These are phyloP conservation scores for Harrya chromipes DNA, from an alignment of 768 basidiomycete genomes.

Conservation along the genomic window DNA sequence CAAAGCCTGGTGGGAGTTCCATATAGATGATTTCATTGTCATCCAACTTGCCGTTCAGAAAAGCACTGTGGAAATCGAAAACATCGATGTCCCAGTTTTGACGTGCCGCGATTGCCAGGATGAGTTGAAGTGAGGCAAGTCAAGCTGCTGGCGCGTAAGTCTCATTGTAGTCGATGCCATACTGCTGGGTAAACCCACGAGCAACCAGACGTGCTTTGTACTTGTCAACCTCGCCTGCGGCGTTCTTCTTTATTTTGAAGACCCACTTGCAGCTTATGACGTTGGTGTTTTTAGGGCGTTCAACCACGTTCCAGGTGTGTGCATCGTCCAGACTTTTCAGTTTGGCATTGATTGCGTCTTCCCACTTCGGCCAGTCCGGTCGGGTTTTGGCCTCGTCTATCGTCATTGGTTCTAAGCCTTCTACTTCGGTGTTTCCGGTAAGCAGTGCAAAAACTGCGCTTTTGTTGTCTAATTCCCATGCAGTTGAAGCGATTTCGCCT, in stretches of 20 bases:
- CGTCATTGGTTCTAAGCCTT: not conserved
- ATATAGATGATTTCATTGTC: slow-evolving; percentile 9
- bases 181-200: not conserved
- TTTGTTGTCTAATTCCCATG: not conserved
- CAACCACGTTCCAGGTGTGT: too few relatives aligned
- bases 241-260: slow-evolving; percentile 1
- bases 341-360: too few relatives aligned
- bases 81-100: not conserved
- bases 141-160: not conserved
- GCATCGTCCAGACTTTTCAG: too few relatives aligned
- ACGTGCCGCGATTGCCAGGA: not conserved
- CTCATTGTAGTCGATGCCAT: not conserved
- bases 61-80: not conserved
- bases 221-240: not conserved
- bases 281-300: too few relatives aligned
- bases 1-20: not conserved
- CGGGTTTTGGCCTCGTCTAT: too few relatives aligned
- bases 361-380: too few relatives aligned
- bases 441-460: not conserved
- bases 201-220: not conserved
- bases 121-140: not conserved
- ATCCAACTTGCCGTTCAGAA: slow-evolving; percentile 8
- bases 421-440: not conserved
- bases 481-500: not conserved
- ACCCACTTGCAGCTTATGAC: too few relatives aligned